Evolutionary conservation across 495 filamentous ascomycete genomes (phyloP), one percentile per base, ranked within the genome.

Genomic region (Chlorociboria aeruginascens): DNA sequence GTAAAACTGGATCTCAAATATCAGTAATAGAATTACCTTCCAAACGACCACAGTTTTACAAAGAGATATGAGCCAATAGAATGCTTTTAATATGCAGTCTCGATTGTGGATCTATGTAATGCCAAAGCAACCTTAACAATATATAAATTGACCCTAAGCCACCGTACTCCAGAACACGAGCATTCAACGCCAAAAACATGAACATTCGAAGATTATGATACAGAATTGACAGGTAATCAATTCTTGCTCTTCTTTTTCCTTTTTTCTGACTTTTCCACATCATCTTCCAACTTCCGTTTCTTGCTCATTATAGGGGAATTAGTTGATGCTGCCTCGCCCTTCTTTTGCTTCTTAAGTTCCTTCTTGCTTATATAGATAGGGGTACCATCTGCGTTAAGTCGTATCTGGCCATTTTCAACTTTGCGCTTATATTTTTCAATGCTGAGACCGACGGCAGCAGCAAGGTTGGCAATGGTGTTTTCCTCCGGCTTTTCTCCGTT

Each of bases 341-440:
- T 83, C 73, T 78, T 80, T 51, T 74, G 69, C 69, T 82, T 84
- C 74, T 87, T 87, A 50, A 83, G 61, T 45, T 82, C 81, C 67
- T 86, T 86, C 70, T 86, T 84, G 64, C 75, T 81, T 50, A 79
- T 49, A n/a, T 79, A 61, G 45, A 71, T 64, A 8, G 80, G 78
- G 46, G 68, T 78, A 32, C 80, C 80, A 38, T 75, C 70, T 7
- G 63, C 60, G 46, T 69, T 67, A 50, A 83, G 71, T 52, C 69
- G 65, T 49, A 85, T 79, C 59, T 84, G 75, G 12, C 82, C 82
- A 14, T 78, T 73, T 57, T 81, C 77, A 17, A 79, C 70, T 72
- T 84, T 85, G 51, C 79, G 73, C 69, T 81, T 74, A 65, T 83
- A 86, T 56, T 81, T 76, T 61, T 71, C 72, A n/a, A 84, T 69